Evolutionary conservation across 257 asterid species (phyloP).

Genomic region (Solanum lycopersicoides): DNA sequence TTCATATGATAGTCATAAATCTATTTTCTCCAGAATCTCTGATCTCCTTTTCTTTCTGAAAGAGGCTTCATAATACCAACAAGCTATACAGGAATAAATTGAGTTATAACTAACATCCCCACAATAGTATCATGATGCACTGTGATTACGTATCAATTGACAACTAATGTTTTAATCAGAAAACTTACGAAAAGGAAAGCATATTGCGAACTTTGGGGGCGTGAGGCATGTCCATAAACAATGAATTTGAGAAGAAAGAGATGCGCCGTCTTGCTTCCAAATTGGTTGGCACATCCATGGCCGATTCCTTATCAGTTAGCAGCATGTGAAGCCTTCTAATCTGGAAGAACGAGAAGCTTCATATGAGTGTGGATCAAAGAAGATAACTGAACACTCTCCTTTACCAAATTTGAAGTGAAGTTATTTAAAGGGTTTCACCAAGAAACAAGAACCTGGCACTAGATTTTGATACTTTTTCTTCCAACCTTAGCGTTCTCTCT

Average conservation of each 20-base stretch:
- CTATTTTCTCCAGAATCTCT: background rate
- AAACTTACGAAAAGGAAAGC: slow-evolving; percentile 92
- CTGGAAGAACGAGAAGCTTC: slow-evolving; percentile 28
- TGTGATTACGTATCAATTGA: background rate
- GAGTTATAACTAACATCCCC: background rate
- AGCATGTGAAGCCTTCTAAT: slow-evolving; percentile 80
- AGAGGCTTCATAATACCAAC: background rate
- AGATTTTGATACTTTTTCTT: background rate
- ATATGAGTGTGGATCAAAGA: background rate
- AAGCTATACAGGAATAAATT: background rate
- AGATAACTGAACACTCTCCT: background rate
- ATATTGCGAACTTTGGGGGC: slow-evolving; percentile 99
- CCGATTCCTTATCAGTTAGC: slow-evolving; percentile 93
- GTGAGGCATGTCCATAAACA: slow-evolving; percentile 96
- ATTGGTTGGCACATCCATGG: slow-evolving; percentile 99
- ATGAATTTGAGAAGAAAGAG: slow-evolving; percentile 91
- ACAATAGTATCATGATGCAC: background rate
- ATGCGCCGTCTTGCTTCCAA: slow-evolving; percentile 94
- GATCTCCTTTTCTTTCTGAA: background rate
- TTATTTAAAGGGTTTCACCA: background rate
- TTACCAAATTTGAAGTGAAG: background rate
- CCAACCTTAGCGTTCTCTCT: background rate
- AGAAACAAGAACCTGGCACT: background rate
- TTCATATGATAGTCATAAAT: background rate
- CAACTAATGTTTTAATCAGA: background rate